Conservation (phyloP, 345 rosid genomes). For the Limnanthes douglasii region DNA sequence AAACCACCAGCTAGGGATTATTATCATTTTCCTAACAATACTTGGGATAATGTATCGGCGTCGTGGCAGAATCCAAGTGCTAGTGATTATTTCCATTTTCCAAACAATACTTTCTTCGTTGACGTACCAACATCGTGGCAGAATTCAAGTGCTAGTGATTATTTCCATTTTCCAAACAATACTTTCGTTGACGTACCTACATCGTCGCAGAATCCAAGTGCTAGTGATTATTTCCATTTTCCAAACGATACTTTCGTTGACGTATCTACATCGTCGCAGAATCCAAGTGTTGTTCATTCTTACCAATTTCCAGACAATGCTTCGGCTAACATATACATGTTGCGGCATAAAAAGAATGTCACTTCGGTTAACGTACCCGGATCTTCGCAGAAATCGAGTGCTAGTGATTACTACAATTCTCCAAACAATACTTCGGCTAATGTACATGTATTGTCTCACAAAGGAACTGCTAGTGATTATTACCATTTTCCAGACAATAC, state of each 20-base stretch:
- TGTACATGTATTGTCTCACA: not conserved
- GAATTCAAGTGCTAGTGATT: constrained; percentile 11
- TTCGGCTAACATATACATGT: too few species aligned
- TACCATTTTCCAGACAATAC: too few species aligned
- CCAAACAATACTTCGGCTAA: too few species aligned
- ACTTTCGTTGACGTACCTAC: constrained; percentile 14
- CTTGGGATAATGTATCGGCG: constrained; percentile 14
- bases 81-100: constrained; percentile 24
- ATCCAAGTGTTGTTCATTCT: constrained; percentile 7
- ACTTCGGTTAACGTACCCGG: constrained; percentile 14
- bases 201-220: constrained; percentile 14
- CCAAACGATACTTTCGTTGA: constrained; percentile 17
- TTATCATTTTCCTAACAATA: constrained; percentile 19
- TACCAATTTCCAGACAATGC: constrained; percentile 18
- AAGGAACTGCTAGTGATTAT: constrained; percentile 13
- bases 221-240: constrained; percentile 13
- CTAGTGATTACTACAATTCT: constrained; percentile 7
- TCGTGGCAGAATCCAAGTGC: constrained; percentile 16
- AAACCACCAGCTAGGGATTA: constrained; percentile 11
- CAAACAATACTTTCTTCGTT: constrained; percentile 17
- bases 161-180: constrained; percentile 18
- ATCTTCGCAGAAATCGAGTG: constrained; percentile 14
- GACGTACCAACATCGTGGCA: constrained; percentile 16
- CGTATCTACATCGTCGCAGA: constrained; percentile 16
- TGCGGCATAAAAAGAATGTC: too few species aligned